Base-by-base conservation (phyloP, 345 rosid genomes). In the Mercurialis annua region DNA sequence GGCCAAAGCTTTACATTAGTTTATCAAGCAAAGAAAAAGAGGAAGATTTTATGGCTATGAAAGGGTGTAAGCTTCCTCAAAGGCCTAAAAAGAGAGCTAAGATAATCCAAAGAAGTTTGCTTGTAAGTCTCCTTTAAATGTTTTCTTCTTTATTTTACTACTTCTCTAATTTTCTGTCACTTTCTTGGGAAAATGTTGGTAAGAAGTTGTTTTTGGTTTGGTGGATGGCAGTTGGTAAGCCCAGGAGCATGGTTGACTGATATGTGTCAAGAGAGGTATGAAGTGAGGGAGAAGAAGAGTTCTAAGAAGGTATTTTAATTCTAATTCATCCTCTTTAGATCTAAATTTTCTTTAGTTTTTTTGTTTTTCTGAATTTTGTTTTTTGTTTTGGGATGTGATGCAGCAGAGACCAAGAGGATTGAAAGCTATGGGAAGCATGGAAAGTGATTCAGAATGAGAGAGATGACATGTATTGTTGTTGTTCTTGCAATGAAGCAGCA, bases 161-260 rank as follows among this genome's bases (percentile, higher is more conserved):
- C 23, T 24, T 17, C 24, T 49, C 27, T 27, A 38, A 30, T 11
- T 52, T 1, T 27, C 12, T 20, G 11, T 15, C 3, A 23, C 15
- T 20, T 23, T 49, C 48, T 16, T 33, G n/a, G 36, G 23, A 21
- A 14, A 23, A 47, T 29, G 15, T n/a, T 14, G 61, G 61, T 18
- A 5, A 27, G 20, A 26, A 33, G 47, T 44, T 34, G 10, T 11
- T 11, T 31, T 11, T 66, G 33, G 61, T 58, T 65, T 71, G 77
- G 76, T 74, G 71, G 76, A 64, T 60, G 68, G 78, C 77, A 87
- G 92, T 74, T 83, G 80, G 92, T 82, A 65, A 84, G 89, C 62
- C 92, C 92, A 1, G 92, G 92, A 55, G 89, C 89, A n/a, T 84
- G 92, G 92, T 75, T 87, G 82, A 80, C 86, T 59, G 92, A 87